These are phyloP conservation scores for Fusarium verticillioides DNA, from an alignment of 2,329 filamentous ascomycete species.

Conservation along the genomic window DNA sequence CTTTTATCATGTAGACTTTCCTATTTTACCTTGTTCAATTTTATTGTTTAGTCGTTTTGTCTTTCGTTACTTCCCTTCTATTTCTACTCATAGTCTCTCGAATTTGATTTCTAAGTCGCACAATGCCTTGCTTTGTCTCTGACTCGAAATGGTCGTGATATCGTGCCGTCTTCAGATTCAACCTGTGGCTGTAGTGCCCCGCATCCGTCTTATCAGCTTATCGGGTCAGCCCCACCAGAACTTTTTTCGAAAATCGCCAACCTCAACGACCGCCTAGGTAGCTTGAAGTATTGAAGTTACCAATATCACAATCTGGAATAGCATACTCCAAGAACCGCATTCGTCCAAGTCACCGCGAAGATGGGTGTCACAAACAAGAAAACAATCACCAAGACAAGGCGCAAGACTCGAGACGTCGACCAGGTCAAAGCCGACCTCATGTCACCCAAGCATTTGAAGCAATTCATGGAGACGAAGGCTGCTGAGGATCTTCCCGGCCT, in stretches of 20 bases:
- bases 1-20: background rate
- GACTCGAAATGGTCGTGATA: background rate
- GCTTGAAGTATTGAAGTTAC: slow-evolving; percentile 3
- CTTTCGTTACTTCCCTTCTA: background rate
- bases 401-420: slow-evolving; percentile 86
- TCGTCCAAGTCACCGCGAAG: background rate
- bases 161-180: background rate
- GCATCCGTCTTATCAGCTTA: slow-evolving; percentile 11
- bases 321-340: background rate
- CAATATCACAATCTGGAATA: background rate
- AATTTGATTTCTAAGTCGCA: background rate
- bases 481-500: slow-evolving; percentile 88
- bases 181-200: slow-evolving; percentile 10
- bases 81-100: background rate
- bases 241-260: slow-evolving; percentile 40
- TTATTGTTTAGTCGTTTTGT: no score
- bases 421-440: slow-evolving; percentile 87
- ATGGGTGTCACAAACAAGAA: slow-evolving; percentile 77
- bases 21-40: background rate
- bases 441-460: slow-evolving; percentile 80
- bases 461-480: slow-evolving; percentile 82
- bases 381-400: slow-evolving; percentile 79
- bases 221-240: slow-evolving; percentile 29
- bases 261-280: slow-evolving; percentile 20
- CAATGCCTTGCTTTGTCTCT: background rate